Percentiles rank a stretch among this genome's conserved stretches.
These are phyloP conservation scores for Phytophthora cryptogea DNA, from an alignment of 352 stramenopile genomes.

Conservation along the genomic window DNA sequence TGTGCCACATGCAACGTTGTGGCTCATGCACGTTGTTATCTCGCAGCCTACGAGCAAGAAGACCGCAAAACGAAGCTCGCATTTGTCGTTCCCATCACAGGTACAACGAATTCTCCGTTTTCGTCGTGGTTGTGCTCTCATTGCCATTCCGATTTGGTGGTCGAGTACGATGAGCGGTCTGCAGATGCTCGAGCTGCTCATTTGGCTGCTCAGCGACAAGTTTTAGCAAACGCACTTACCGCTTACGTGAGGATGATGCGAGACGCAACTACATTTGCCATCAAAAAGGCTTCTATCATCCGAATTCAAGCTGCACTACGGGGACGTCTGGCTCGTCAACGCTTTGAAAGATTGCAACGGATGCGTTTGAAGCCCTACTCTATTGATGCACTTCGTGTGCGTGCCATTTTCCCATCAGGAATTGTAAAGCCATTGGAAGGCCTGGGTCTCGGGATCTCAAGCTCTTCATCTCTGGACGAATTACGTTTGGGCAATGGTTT, in stretches of 20 bases:
- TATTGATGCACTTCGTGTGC: slow-evolving; percentile 45
- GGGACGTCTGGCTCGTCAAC: slow-evolving; percentile 52
- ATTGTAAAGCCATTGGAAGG: slow-evolving; percentile 8
- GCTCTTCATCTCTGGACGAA: slow-evolving; percentile 35
- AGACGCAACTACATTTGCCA: slow-evolving; percentile 55
- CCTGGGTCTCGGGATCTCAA: slow-evolving; percentile 14
- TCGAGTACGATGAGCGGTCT: slow-evolving; percentile 63
- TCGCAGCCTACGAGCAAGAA: slow-evolving; percentile 41
- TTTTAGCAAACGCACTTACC: slow-evolving; percentile 56
- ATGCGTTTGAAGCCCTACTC: slow-evolving; percentile 62
- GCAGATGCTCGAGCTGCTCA: slow-evolving; percentile 42
- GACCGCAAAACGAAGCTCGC: slow-evolving; percentile 50
- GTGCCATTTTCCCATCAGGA: slow-evolving; percentile 12
- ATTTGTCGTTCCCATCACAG: slow-evolving; percentile 50
- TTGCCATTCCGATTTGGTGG: slow-evolving; percentile 50
- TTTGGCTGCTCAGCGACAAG: slow-evolving; percentile 48
- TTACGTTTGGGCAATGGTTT: slow-evolving; percentile 71
- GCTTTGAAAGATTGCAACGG: slow-evolving; percentile 52
- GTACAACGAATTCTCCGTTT: slow-evolving; percentile 20
- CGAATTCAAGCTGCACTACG: slow-evolving; percentile 59
- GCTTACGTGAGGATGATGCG: slow-evolving; percentile 74
- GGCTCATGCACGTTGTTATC: slow-evolving; percentile 61
- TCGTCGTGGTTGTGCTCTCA: slow-evolving; percentile 65
- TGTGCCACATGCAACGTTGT: slow-evolving; percentile 72
- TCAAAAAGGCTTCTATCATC: slow-evolving; percentile 64